phyloP scores from a whole-genome alignment of 2,329 filamentous ascomycete species.

The Mollisia scopiformis region DNA sequence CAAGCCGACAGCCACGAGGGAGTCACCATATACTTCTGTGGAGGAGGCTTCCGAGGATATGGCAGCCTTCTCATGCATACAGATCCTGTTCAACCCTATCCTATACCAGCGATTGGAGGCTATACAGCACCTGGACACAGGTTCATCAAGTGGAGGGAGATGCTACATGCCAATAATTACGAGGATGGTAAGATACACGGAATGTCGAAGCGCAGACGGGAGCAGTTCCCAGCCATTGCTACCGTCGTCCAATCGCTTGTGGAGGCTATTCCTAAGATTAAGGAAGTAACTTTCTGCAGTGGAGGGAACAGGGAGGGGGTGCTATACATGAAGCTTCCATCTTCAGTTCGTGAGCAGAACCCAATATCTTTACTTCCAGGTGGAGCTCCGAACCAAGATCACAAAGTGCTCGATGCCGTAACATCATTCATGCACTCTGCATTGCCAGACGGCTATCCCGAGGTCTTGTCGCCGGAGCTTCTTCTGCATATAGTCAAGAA shows the following conservation, averaged over 20 bases:
- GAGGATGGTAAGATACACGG: constrained; percentile 67
- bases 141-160: constrained; percentile 58
- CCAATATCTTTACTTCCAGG: constrained; percentile 56
- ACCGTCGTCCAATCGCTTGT: constrained; percentile 78
- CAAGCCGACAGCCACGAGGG: constrained; percentile 45
- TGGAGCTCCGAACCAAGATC: constrained; percentile 17
- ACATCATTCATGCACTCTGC: constrained; percentile 12
- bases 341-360: constrained; percentile 60
- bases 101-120: constrained; percentile 80
- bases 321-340: constrained; percentile 71
- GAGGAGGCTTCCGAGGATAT: constrained; percentile 89
- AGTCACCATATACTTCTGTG: constrained; percentile 81
- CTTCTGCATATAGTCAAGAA: constrained; percentile 49
- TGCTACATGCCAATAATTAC: constrained; percentile 54
- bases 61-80: constrained; percentile 86
- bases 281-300: constrained; percentile 79
- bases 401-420: constrained; percentile 42
- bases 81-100: constrained; percentile 75
- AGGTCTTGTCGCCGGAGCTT: constrained; percentile 47
- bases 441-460: constrained; percentile 31
- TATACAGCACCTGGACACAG: constrained; percentile 66
- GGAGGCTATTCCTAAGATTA: constrained; percentile 69
- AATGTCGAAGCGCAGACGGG: constrained; percentile 76
- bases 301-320: constrained; percentile 87
- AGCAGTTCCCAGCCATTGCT: constrained; percentile 83